Percentiles rank a stretch among this genome's conserved stretches.
phyloP scores from a whole-genome alignment of 768 basidiomycete genomes.

The Rubroboletus pulcherrimus region DNA sequence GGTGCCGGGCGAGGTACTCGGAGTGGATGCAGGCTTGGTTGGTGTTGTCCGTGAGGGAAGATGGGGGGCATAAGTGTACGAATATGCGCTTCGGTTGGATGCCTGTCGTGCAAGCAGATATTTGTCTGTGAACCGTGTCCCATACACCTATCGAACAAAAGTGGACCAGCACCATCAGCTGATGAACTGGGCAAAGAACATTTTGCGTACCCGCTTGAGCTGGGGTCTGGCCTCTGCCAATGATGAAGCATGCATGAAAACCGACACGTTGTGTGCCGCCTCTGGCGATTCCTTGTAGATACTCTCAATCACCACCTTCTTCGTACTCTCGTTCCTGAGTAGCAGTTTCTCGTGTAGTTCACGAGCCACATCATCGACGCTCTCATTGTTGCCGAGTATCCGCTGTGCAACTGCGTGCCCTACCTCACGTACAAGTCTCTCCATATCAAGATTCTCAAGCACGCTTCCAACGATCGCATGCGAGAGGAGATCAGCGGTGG shows the following conservation, averaged over 20 bases:
- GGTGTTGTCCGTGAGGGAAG: slow-evolving; percentile 41
- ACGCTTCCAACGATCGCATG: slow-evolving; percentile 97
- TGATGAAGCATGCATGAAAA: slow-evolving; percentile 72
- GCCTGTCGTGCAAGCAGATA: slow-evolving; percentile 76
- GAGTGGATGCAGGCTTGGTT: slow-evolving; percentile 33
- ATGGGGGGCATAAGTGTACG: slow-evolving; percentile 52
- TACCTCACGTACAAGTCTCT: slow-evolving; percentile 90
- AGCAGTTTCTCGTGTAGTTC: slow-evolving; percentile 90
- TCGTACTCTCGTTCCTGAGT: slow-evolving; percentile 92
- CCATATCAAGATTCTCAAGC: slow-evolving; percentile 98
- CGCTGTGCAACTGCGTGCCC: slow-evolving; percentile 90
- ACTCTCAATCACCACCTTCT: slow-evolving; percentile 93
- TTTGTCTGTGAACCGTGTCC: slow-evolving; percentile 96
- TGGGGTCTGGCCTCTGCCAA: slow-evolving; percentile 71
- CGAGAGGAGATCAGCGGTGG: slow-evolving; percentile 89
- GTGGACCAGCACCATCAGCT: slow-evolving; percentile 5
- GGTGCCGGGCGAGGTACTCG: slow-evolving; percentile 20
- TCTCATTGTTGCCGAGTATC: slow-evolving; percentile 89
- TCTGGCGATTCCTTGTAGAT: slow-evolving; percentile 93
- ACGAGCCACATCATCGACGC: slow-evolving; percentile 92
- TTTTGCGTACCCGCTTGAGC: slow-evolving; percentile 65
- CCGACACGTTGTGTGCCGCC: slow-evolving; percentile 82
- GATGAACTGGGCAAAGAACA: neutral
- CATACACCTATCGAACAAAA: slow-evolving; percentile 61
- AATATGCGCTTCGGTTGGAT: slow-evolving; percentile 48